Evolutionary conservation across 805 yeast genomes (phyloP), one percentile per base, ranked within the genome.

Genomic region (Saccharomycopsis sp.): DNA sequence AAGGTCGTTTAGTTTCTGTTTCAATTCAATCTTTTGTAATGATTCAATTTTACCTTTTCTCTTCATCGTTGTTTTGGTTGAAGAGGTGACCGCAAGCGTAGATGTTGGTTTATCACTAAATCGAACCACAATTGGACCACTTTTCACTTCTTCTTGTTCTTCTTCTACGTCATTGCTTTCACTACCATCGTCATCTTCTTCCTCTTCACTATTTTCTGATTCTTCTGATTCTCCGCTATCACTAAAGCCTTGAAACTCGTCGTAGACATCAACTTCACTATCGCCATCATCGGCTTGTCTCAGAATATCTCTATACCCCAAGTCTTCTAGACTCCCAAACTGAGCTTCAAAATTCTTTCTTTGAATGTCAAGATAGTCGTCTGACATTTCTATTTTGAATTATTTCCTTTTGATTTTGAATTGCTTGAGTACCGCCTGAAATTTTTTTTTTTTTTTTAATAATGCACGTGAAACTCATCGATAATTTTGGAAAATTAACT

Each of bases 261-360:
- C 36, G 16, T 32, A 26, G 20, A 38, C 36, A 16, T 31, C 17
- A 6, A n/a, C 17, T 4, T 9, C 51, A 17, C 23, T 9, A 3
- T 17, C 23, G 23, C 17, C 23, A 4, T 32, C 40, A 13, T 22
- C 21, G 14, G 45, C 36, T 16, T 17, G 20, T 22, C 35, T 19
- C 3, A 21, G 21, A 1, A 11, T 7, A 53, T 75, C 80, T 24
- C 69, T 66, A 49, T 59, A 74, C 4, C 80, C 79, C 70, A 78
- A 59, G 1, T 63, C 63, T 53, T 75, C 82, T 9, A 79, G 53
- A 2, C 73, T 62, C 0, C 85, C 85, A 55, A 79, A 79, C 59
- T 77, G 84, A 3, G 75, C 74, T 54, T 79, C 85, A 56, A 79
- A 79, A 31, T 76, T 74, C 20, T 64, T 57, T 45, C 85, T 62